Evolutionary conservation across 305 asterid species (phyloP).

Genomic region (Ilex paraguariensis): DNA sequence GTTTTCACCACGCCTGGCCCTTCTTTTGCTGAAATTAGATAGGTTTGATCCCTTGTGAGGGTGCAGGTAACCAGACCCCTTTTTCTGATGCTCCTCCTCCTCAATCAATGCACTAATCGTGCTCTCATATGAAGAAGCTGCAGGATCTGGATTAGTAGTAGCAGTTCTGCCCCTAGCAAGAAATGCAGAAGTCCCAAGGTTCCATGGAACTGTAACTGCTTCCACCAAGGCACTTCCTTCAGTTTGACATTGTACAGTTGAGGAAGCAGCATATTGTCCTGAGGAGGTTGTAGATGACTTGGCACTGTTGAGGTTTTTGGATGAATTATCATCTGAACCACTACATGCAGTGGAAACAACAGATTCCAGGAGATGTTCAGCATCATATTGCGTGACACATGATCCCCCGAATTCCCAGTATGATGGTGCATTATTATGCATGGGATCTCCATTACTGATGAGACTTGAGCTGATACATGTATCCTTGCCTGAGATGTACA

Average conservation of each 20-base stretch:
- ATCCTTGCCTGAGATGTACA: conserved; percentile 26
- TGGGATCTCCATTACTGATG: conserved; percentile 19
- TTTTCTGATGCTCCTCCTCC: conserved; percentile 32
- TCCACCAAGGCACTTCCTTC: conserved; percentile 24
- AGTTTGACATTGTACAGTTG: conserved; percentile 23
- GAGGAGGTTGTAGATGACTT: conserved; percentile 26
- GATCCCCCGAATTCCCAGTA: conserved; percentile 28
- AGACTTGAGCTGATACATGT: conserved; percentile 15
- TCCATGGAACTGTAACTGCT: conserved; percentile 28
- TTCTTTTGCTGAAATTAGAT: conserved; percentile 44
- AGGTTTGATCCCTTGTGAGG: conserved; percentile 29
- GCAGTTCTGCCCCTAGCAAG: conserved; percentile 21
- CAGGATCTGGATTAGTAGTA: conserved; percentile 18
- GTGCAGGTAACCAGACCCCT: conserved; percentile 23
- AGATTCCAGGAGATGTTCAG: conserved; percentile 39
- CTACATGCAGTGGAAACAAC: conserved; percentile 29
- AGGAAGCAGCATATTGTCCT: conserved; percentile 22
- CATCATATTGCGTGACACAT: conserved; percentile 24
- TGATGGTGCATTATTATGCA: conserved; percentile 17
- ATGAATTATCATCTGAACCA: conserved; percentile 32
- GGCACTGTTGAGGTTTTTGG: conserved; percentile 3
- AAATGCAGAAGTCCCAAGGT: conserved; percentile 30
- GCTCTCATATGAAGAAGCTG: conserved; percentile 45
- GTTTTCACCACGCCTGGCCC: conserved; percentile 29
- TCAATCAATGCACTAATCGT: conserved; percentile 27